Evolutionary conservation across 495 filamentous ascomycete genomes (phyloP), one percentile per base, ranked within the genome.

Genomic region (Trichoderma orchidacearum): DNA sequence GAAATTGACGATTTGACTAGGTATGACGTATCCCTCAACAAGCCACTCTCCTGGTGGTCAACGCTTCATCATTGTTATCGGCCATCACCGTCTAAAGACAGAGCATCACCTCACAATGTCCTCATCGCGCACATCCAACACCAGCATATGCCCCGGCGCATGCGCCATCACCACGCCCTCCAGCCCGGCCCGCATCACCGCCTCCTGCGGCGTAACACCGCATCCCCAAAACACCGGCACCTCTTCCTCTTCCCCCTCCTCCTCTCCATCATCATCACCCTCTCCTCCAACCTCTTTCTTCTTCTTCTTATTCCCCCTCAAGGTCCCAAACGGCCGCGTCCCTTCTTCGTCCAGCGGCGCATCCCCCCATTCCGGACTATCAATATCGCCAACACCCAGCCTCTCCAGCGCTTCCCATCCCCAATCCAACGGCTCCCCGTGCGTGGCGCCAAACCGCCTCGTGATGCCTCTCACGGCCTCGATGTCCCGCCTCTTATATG

Each of bases 351-450:
- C 66, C 1, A 68, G 45, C 15, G 71, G 72, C 11, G 52, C 59
- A 36, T 75, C 66, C 0, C 77, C 74, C 68, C 70, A 80, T 51
- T 77, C 72, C 13, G 75, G 75, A 12, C n/a, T 35, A 29, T 58
- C 51, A 27, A 80, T 66, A 63, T 78, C 70, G 27, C 57, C 32
- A 45, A 83, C 75, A 0, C 78, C 75, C 34, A 83, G 54, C 34
- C 58, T 53, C 57, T 63, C 59, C 12, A 73, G 62, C 1, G 70
- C 76, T 3, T 79, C 75, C 79, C 77, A 83, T 1, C 79, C 79
- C 78, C 77, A 82, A 9, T 74, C 78, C 25, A 83, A 67, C 0
- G 80, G 78, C 64, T 82, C 79, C n/a, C 78, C 79, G 57, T 81
- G 79, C 17, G 75, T 78, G 3, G 68, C 62, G 11, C 62, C 54